phyloP scores from a whole-genome alignment of 768 basidiomycete species.

The Xerocomus brunneocitrinus region DNA sequence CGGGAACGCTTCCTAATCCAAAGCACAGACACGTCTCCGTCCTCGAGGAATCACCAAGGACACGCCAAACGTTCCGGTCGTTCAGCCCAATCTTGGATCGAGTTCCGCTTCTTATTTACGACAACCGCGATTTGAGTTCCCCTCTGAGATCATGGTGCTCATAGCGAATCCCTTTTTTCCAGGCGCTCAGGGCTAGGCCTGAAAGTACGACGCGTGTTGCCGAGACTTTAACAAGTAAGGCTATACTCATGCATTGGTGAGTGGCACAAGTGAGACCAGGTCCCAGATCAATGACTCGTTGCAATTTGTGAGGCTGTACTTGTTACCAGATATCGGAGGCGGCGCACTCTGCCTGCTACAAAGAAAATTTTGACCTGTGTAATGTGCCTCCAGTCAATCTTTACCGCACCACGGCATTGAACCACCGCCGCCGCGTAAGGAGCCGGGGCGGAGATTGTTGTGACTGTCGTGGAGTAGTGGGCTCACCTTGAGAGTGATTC shows the following conservation, averaged over 20 bases:
- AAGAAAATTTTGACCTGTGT: slow-evolving; percentile 17
- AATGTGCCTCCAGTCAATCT: slow-evolving; percentile 5
- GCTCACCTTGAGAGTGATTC: neutral
- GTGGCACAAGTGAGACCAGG: slow-evolving; percentile 8
- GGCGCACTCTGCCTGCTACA: slow-evolving; percentile 2
- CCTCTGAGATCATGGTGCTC: slow-evolving; percentile 26
- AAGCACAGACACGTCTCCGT: slow-evolving; percentile 31
- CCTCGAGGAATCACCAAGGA: slow-evolving; percentile 47
- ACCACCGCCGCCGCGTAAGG: slow-evolving; percentile 8
- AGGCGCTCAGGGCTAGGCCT: slow-evolving; percentile 23
- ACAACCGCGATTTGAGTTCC: slow-evolving; percentile 42
- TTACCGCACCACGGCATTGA: slow-evolving; percentile 6
- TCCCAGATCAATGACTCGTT: slow-evolving; percentile 15
- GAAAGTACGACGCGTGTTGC: slow-evolving; percentile 26
- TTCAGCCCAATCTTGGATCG: slow-evolving; percentile 31
- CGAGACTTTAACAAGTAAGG: slow-evolving; percentile 18
- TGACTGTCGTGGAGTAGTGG: neutral
- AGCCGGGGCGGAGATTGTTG: slow-evolving; percentile 30
- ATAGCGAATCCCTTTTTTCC: slow-evolving; percentile 17
- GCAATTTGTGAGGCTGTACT: slow-evolving; percentile 21
- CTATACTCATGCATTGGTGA: slow-evolving; percentile 25
- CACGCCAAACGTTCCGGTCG: slow-evolving; percentile 18
- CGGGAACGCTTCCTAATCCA: slow-evolving; percentile 25
- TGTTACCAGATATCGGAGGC: slow-evolving; percentile 10
- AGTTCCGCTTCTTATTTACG: slow-evolving; percentile 39